phyloP scores from a whole-genome alignment of 2,329 filamentous ascomycete genomes.

The Colletotrichum sp. region DNA sequence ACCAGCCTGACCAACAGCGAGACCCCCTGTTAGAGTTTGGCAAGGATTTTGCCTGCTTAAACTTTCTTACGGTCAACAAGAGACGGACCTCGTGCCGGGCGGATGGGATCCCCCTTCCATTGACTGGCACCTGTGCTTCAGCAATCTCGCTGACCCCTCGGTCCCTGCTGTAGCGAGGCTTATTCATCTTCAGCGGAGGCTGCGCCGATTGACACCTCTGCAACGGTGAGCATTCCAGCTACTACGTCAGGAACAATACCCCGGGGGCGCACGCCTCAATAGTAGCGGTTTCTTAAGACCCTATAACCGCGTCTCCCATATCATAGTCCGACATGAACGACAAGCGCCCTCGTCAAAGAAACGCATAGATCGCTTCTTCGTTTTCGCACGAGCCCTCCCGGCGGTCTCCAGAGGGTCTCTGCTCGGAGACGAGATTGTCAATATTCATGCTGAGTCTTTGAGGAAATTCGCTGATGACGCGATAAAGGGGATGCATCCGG shows the following conservation, averaged over 20 bases:
- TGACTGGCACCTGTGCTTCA: background rate
- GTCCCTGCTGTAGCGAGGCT: background rate
- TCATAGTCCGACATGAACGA: background rate
- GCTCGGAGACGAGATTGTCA: background rate
- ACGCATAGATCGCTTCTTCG: background rate
- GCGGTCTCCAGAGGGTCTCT: background rate
- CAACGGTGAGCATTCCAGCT: background rate
- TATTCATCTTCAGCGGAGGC: background rate
- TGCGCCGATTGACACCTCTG: background rate
- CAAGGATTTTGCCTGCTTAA: conserved; percentile 1
- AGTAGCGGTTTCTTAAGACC: background rate
- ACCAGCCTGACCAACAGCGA: background rate
- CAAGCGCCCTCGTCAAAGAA: background rate
- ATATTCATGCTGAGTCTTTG: background rate
- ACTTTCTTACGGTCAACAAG: background rate
- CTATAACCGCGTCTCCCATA: background rate
- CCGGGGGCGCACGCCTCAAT: background rate
- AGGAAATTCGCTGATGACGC: background rate
- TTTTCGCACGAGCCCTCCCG: background rate
- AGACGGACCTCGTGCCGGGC: background rate
- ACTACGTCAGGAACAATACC: background rate
- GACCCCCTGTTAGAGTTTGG: background rate
- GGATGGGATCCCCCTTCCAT: background rate
- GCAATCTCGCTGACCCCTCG: background rate
- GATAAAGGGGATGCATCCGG: background rate